Evolutionary conservation across 306 rosid species (phyloP), one percentile per base, ranked within the genome.

Genomic region (Acacia melanoxylon): DNA sequence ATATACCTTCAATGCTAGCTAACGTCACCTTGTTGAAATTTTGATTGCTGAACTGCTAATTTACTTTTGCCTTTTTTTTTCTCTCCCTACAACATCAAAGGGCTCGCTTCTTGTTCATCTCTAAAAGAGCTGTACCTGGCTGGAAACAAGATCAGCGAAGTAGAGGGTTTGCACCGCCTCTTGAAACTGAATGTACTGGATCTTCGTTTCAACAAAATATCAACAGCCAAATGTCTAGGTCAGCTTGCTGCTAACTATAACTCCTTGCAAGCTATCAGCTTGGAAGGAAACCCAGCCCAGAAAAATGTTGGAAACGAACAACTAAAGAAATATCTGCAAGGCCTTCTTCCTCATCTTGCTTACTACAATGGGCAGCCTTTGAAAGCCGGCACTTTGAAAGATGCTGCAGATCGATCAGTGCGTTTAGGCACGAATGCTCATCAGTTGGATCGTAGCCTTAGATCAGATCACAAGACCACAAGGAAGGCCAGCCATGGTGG

Each of bases 271-370:
- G 97, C 93, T 74, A 90, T 96, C 82, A 88, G 92, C 90, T 85
- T 92, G 89, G 97, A 93, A 72, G 99, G 99, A 72, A 95, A 93
- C 89, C 97, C 98, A 0, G 91, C 92, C 45, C 99, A 93, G 85
- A 95, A 92, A 86, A 95, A 95, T 65, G 99, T 95, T 33, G 99
- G 98, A 29, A 98, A 95, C 74, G 99, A 95, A 71, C 98, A 93
- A 68, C 86, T 95, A 80, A 95, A 91, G 91, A 95, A 96, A 52
- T 81, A 88, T 83, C 91, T 93, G 78, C 98, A 92, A 74, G 89
- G 94, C 75, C 98, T 93, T 86, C 98, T 96, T 77, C 98, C 99
- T 76, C 91, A 93, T 81, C 87, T 95, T 84, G 91, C 84, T 80
- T 93, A 90, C 91, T 91, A 83, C 84, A 95, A 95, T 78, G 68